These are phyloP conservation scores for Capsicum rhomboideum DNA, from an alignment of 257 asterid genomes.

Conservation along the genomic window DNA sequence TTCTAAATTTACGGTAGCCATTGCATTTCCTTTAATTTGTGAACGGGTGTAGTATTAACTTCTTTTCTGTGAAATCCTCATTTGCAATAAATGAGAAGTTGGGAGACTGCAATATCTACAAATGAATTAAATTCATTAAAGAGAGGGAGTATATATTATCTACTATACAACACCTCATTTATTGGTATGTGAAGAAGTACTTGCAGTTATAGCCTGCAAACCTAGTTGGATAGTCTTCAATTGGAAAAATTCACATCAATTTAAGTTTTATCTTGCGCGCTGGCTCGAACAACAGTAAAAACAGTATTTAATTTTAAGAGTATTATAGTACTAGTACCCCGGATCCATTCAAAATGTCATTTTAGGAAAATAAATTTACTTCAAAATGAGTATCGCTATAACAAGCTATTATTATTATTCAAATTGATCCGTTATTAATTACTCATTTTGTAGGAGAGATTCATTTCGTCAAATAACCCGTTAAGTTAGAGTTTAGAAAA, in stretches of 20 bases:
- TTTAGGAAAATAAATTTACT: not conserved
- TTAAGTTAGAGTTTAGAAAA: not conserved
- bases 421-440: not conserved
- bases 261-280: not conserved
- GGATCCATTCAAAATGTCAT: not conserved
- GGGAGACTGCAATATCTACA: not conserved
- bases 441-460: not conserved
- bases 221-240: constrained; percentile 3
- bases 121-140: not conserved
- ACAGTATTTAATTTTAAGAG: not conserved
- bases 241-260: not conserved
- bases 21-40: not conserved
- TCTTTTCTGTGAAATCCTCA: not conserved
- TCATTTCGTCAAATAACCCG: not conserved
- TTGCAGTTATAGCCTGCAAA: constrained; percentile 1
- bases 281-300: not conserved
- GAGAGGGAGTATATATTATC: not conserved
- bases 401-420: not conserved
- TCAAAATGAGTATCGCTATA: not conserved
- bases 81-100: constrained; percentile 1
- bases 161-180: not conserved
- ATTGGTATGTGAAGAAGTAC: constrained; percentile 3
- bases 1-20: too few species aligned
- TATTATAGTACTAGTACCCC: not conserved
- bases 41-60: not conserved